phyloP scores from a whole-genome alignment of 1,139 yeast genomes.

The Geotrichum candidum region DNA sequence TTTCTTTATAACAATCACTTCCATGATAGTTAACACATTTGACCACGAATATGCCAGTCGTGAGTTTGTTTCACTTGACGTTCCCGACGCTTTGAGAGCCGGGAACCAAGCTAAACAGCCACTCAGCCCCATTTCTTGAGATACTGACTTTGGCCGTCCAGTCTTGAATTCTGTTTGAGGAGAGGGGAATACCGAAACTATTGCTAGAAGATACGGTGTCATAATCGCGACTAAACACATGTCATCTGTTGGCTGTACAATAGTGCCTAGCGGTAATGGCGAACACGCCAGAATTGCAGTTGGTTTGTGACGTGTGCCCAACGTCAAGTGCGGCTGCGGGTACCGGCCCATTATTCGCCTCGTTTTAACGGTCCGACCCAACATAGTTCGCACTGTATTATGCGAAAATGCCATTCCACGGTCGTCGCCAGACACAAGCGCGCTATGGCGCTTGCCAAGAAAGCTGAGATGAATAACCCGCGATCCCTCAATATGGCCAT shows the following conservation, averaged over 20 bases:
- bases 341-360: constrained; percentile 50
- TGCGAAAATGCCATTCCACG: constrained; percentile 58
- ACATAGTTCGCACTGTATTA: constrained; percentile 49
- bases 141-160: constrained; percentile 42
- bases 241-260: constrained; percentile 47
- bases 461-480: constrained; percentile 49
- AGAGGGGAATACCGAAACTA: constrained; percentile 52
- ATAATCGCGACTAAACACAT: constrained; percentile 59
- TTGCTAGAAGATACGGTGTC: constrained; percentile 46
- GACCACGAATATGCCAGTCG: constrained; percentile 65
- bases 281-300: constrained; percentile 40
- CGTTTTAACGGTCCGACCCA: constrained; percentile 48
- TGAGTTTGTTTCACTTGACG: constrained; percentile 34
- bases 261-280: constrained; percentile 51
- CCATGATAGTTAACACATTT: constrained; percentile 51
- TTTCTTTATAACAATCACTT: constrained; percentile 45
- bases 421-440: constrained; percentile 53
- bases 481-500: constrained; percentile 50
- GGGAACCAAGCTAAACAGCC: constrained; percentile 62
- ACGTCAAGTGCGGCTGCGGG: constrained; percentile 23
- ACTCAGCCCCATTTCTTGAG: constrained; percentile 36
- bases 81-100: constrained; percentile 31
- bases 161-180: constrained; percentile 51
- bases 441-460: constrained; percentile 51
- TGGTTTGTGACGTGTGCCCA: constrained; percentile 22